phyloP scores from a whole-genome alignment of 352 stramenopile genomes.

The Phytopythium sindhum region DNA sequence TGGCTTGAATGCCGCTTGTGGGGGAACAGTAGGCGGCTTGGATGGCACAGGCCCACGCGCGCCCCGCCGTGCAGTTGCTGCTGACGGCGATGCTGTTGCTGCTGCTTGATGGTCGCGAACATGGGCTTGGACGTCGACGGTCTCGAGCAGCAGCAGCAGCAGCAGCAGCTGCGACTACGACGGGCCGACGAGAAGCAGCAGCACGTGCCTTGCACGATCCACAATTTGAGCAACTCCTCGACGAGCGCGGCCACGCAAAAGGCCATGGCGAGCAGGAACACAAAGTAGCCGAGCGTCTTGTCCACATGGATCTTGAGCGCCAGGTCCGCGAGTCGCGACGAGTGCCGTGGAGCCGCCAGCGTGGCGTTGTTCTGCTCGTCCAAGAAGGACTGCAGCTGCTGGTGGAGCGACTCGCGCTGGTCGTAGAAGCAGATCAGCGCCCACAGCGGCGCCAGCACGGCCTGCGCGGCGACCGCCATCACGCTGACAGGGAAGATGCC shows the following conservation, averaged over 20 bases:
- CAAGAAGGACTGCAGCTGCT: slow-evolving; percentile 38
- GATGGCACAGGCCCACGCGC: slow-evolving; percentile 48
- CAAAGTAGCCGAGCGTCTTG: slow-evolving; percentile 58
- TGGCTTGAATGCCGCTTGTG: slow-evolving; percentile 45
- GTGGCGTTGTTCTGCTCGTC: slow-evolving; percentile 9
- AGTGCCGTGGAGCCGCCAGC: slow-evolving; percentile 11
- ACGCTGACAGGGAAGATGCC: slow-evolving; percentile 39
- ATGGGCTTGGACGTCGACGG: slow-evolving; percentile 7
- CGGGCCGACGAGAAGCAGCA: slow-evolving; percentile 16
- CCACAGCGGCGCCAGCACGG: slow-evolving; percentile 34
- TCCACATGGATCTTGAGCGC: slow-evolving; percentile 44
- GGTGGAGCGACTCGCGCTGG: slow-evolving; percentile 37
- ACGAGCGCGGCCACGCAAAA: slow-evolving; percentile 62
- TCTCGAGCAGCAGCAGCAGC: slow-evolving; percentile 8
- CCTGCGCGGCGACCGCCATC: slow-evolving; percentile 39
- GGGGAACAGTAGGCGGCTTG: slow-evolving; percentile 40
- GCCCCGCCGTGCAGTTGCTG: slow-evolving; percentile 11
- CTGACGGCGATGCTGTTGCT: slow-evolving; percentile 23
- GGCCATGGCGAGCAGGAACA: slow-evolving; percentile 46
- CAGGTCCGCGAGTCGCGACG: slow-evolving; percentile 35
- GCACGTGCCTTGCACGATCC: slow-evolving; percentile 56
- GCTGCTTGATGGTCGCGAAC: slow-evolving; percentile 17
- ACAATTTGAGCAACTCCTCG: slow-evolving; percentile 66
- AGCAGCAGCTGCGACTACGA: slow-evolving; percentile 9
- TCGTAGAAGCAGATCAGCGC: slow-evolving; percentile 53